Evolutionary conservation across 345 rosid species (phyloP), one percentile per base, ranked within the genome.

Genomic region (Geranium rotundifolium): DNA sequence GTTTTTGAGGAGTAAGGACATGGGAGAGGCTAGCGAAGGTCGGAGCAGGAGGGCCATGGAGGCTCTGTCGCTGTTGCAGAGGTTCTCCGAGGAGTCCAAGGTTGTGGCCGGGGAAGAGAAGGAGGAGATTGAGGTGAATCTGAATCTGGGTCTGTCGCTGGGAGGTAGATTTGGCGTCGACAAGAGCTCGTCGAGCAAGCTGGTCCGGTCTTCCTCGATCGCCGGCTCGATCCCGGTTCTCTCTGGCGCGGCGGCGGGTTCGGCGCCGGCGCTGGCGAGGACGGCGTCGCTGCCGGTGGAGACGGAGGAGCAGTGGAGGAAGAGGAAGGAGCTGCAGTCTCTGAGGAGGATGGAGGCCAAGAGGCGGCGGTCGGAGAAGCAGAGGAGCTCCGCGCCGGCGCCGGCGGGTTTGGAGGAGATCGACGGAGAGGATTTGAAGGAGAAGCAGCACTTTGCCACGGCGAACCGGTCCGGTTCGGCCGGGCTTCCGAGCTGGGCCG

Each of bases 101-200:
- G 27, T 23, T 59, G 76, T 76, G 85, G n/a, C 58, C 64, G 67
- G 67, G 62, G 39, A 70, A 65, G 31, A 72, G 55, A 67, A n/a
- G 29, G 69, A 18, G 73, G 50, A 14, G 76, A 56, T 10, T 73
- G 78, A 78, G 54, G 76, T 95, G 57, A 97, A 95, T 81, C 80
- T 95, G 55, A 90, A 80, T 76, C 90, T 95, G 9, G 95, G 95
- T 68, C 59, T 95, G 18, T 95, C 99, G 16, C 64, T 90, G 4
- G 96, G 96, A 46, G 99, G 99, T 17, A 64, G 83, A 59, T 95
- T 95, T 57, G 99, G 99, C 54, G 89, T 88, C 29, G 96, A 95
- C 23, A 85, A 82, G 67, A 78, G 76, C 65, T 67, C 80, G 27
- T 23, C 27, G 0, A 73, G 77, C 54, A 67, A 77, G 67, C 80